Evolutionary conservation across 441 rosid genomes (phyloP).

Genomic region (Croton setiger): DNA sequence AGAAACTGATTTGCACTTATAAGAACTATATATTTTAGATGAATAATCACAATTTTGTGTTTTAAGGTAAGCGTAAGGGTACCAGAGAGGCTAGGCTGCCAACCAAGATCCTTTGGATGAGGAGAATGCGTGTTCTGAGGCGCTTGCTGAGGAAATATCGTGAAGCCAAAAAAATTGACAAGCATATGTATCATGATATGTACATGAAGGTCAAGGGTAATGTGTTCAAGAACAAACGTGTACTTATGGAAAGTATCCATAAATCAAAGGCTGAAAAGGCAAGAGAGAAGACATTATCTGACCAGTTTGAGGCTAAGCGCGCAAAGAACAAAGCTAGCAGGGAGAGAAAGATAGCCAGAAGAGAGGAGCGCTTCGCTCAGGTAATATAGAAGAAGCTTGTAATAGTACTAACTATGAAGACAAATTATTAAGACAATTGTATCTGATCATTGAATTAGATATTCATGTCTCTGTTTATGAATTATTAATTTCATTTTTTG

Average conservation of each 20-base stretch:
- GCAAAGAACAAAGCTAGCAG: conserved; percentile 86
- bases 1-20: neutral
- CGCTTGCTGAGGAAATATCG: conserved; percentile 61
- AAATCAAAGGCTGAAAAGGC: conserved; percentile 81
- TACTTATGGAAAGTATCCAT: conserved; percentile 84
- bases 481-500: neutral
- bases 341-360: conserved; percentile 71
- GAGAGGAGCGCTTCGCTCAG: conserved; percentile 58
- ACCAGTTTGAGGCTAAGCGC: conserved; percentile 82
- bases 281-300: conserved; percentile 77
- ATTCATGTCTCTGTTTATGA: neutral
- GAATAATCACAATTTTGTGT: neutral
- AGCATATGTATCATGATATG: conserved; percentile 86
- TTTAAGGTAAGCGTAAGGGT: conserved; percentile 81
- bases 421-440: neutral
- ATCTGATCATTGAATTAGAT: neutral
- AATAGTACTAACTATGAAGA: neutral
- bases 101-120: conserved; percentile 78
- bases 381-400: conserved; percentile 9
- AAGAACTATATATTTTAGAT: neutral
- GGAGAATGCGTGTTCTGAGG: conserved; percentile 76
- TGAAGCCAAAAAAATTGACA: conserved; percentile 76
- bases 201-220: conserved; percentile 90
- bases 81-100: conserved; percentile 87
- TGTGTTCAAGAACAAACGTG: conserved; percentile 81